Evolutionary conservation across 441 rosid genomes (phyloP).

Genomic region (Manihot esculenta): DNA sequence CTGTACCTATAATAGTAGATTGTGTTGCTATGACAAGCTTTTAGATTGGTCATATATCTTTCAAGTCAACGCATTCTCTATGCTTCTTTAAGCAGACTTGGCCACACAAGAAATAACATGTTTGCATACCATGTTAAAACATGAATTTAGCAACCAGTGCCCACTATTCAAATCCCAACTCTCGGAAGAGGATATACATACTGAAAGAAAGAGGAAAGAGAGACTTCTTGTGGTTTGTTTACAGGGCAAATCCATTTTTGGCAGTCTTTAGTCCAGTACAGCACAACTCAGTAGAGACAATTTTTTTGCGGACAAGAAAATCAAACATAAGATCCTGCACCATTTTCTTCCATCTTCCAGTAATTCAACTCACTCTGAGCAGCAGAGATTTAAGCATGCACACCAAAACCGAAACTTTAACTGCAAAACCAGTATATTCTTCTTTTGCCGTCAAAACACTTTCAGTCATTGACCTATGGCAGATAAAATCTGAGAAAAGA

Average conservation of each 20-base stretch:
- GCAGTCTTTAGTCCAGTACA: not conserved
- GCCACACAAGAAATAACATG: too few species aligned
- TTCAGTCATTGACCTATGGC: slow-evolving; percentile 27
- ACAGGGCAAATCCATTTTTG: not conserved
- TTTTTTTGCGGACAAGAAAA: not conserved
- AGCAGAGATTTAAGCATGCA: not conserved
- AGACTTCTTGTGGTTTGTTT: too few species aligned
- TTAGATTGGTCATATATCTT: not conserved
- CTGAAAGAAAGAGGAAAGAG: not conserved
- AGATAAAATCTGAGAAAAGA: slow-evolving; percentile 43
- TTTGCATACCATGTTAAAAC: too few species aligned
- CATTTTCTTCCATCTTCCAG: not conserved
- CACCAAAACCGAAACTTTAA: not conserved
- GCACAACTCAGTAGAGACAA: not conserved
- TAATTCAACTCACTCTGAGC: not conserved
- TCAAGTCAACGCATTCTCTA: not conserved
- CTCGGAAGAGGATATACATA: not conserved
- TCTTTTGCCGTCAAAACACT: slow-evolving; percentile 1
- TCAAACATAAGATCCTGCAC: not conserved
- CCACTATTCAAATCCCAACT: not conserved
- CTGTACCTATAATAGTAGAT: not conserved
- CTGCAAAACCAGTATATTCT: too few species aligned
- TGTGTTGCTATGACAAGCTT: not conserved
- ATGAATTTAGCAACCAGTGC: too few species aligned
- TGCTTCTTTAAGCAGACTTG: not conserved